Conservation (phyloP, 2,329 filamentous ascomycete species). For the Dactylellina parvicollis region DNA sequence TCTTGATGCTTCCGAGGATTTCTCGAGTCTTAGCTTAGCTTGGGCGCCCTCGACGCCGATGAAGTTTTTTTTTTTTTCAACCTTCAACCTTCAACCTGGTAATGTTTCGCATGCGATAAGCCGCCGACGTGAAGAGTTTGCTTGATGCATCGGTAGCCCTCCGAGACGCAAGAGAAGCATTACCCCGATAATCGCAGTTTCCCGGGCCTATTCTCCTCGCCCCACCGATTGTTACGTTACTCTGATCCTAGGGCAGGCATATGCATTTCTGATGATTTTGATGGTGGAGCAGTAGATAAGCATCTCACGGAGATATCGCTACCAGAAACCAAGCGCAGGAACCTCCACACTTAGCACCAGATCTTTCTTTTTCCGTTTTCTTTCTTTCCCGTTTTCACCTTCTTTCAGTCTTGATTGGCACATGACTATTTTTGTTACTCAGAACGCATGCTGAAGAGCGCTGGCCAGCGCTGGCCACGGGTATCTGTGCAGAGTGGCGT, state of each 20-base stretch:
- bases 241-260: no score
- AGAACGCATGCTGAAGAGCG: no score
- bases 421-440: not conserved
- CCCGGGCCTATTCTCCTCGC: no score
- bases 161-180: not conserved
- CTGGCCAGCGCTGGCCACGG: no score
- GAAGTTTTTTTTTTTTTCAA: slow-evolving; percentile 8
- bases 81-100: not conserved
- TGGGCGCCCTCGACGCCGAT: slow-evolving; percentile 16
- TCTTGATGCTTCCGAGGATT: slow-evolving; percentile 2
- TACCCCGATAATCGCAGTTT: no score
- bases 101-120: not conserved
- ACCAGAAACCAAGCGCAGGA: not conserved
- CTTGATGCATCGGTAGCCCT: not conserved
- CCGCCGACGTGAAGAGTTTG: not conserved
- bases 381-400: not conserved
- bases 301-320: not conserved
- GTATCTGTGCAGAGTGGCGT: no score
- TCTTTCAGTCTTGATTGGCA: no score
- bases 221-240: no score
- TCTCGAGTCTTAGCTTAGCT: not conserved
- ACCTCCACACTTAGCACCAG: not conserved
- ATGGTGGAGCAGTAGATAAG: no score
- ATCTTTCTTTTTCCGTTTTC: not conserved
- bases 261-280: no score